A percentile compares a stretch with the other conserved stretches of the same genome.
Evolutionary conservation across 202 grass and related monocot species (phyloP).

Genomic region (Zoysia matrella): DNA sequence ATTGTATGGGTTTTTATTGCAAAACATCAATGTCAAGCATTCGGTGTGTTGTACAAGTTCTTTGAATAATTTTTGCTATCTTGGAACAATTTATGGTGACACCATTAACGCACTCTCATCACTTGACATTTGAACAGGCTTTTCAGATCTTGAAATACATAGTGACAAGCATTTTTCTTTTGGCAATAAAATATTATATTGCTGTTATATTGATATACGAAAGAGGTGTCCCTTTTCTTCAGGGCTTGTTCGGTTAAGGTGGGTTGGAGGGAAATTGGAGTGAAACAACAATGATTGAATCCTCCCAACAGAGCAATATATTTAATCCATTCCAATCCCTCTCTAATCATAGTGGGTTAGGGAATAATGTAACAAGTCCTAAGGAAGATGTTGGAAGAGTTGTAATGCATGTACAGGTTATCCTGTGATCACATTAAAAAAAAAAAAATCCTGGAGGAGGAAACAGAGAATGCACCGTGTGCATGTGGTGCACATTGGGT

Average conservation of each 20-base stretch:
- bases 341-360: too few relatives aligned
- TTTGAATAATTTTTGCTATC: neutral
- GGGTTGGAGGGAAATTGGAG: too few relatives aligned
- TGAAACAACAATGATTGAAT: too few relatives aligned
- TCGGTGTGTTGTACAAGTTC: neutral
- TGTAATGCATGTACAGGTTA: conserved; percentile 30
- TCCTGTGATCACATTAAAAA: conserved; percentile 35
- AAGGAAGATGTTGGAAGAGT: conserved; percentile 23
- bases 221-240: too few relatives aligned
- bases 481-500: conserved; percentile 58
- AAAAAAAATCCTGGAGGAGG: conserved; percentile 28
- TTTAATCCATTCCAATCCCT: too few relatives aligned
- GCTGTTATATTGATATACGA: too few relatives aligned
- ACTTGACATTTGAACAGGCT: neutral
- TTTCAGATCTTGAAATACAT: neutral
- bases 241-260: too few relatives aligned
- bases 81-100: neutral
- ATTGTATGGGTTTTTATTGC: neutral
- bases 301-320: too few relatives aligned
- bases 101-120: neutral
- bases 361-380: too few relatives aligned
- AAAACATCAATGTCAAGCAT: neutral
- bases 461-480: conserved; percentile 31
- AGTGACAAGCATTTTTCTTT: neutral
- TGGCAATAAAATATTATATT: neutral